Evolutionary conservation across 768 basidiomycete species (phyloP).

Genomic region (Suillus variegatus): DNA sequence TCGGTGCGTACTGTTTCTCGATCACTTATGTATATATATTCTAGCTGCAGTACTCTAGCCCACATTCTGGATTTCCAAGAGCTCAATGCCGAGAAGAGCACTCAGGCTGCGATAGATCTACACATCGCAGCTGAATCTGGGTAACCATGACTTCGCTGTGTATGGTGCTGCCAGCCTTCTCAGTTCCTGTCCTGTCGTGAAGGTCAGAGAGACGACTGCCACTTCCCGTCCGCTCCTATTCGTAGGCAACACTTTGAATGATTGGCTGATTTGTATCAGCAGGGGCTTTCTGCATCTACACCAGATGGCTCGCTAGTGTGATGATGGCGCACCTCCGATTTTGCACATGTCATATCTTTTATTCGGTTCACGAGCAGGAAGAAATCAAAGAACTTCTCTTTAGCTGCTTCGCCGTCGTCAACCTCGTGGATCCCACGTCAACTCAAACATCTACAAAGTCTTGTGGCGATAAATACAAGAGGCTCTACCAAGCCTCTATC

Average conservation of each 20-base stretch:
- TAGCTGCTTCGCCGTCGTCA: not conserved
- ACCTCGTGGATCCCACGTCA: not conserved
- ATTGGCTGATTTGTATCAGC: not conserved
- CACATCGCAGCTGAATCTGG: not conserved
- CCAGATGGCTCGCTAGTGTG: not conserved
- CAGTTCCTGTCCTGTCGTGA: not conserved
- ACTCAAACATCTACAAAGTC: not conserved
- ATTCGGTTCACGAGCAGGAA: not conserved
- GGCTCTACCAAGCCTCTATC: not conserved
- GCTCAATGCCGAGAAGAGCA: not conserved
- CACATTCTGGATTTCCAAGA: not conserved
- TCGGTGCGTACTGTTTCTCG: no score
- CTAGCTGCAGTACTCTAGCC: not conserved
- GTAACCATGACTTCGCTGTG: not conserved
- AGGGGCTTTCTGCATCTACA: not conserved
- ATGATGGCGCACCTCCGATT: not conserved
- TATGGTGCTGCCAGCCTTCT: not conserved
- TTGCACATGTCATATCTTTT: not conserved
- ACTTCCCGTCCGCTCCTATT: slow-evolving; percentile 10
- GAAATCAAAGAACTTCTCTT: not conserved
- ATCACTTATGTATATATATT: not conserved
- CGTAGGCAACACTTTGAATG: slow-evolving; percentile 11
- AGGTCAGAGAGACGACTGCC: not conserved
- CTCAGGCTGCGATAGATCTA: not conserved
- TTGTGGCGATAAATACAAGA: not conserved